These are phyloP conservation scores for Hypoxylon sp. DNA, from an alignment of 2,329 filamentous ascomycete genomes.

Conservation along the genomic window DNA sequence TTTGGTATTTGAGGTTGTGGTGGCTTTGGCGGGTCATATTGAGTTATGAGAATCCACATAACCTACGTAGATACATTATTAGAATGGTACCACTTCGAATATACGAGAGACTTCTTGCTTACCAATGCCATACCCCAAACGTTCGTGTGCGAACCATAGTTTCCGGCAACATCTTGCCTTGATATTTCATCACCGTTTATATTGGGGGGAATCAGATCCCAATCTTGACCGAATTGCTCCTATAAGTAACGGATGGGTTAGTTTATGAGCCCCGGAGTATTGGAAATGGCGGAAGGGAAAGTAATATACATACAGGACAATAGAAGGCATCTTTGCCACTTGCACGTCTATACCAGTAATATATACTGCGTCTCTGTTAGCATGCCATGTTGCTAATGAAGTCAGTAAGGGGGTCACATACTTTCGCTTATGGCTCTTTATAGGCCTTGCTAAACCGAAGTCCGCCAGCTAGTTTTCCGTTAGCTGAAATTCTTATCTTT, in stretches of 20 bases:
- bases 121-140: conserved; percentile 37
- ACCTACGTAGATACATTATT: conserved; percentile 28
- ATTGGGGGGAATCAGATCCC: conserved; percentile 3
- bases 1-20: conserved; percentile 44
- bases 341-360: conserved; percentile 29
- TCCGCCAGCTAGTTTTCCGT: conserved; percentile 44
- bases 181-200: conserved; percentile 6
- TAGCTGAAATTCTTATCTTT: not conserved
- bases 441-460: conserved; percentile 39
- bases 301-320: conserved; percentile 40
- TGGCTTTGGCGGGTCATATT: conserved; percentile 31
- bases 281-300: not conserved
- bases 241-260: conserved; percentile 8
- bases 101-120: conserved; percentile 3
- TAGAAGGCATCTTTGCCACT: conserved; percentile 27
- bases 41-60: conserved; percentile 51
- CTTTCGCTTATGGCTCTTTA: conserved; percentile 47
- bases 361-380: conserved; percentile 35
- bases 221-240: conserved; percentile 37
- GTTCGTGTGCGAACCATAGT: conserved; percentile 32
- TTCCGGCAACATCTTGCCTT: conserved; percentile 17
- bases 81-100: not conserved
- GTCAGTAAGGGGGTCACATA: conserved; percentile 24
- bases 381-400: not conserved
- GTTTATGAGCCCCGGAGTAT: not conserved